phyloP scores from a whole-genome alignment of 163 green algal genomes.

The Chloromonas sp. region DNA sequence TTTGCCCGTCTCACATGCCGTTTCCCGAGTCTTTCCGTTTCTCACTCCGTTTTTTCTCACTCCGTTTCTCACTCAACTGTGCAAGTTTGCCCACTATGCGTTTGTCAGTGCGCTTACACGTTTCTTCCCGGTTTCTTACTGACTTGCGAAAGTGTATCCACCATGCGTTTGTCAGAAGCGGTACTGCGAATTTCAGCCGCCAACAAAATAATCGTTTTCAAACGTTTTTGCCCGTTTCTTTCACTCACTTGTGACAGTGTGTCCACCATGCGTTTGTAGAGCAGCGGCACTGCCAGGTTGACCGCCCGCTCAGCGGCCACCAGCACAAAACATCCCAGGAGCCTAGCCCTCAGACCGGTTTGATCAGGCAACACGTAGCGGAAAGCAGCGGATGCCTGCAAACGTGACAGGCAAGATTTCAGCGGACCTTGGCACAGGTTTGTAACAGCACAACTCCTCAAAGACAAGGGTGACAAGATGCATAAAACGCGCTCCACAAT shows the following conservation, averaged over 20 bases:
- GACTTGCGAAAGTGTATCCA: conserved; percentile 10
- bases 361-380: conserved; percentile 43
- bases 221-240: too few species aligned
- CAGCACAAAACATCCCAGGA: conserved; percentile 55
- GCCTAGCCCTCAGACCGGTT: conserved; percentile 34
- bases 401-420: neutral
- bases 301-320: conserved; percentile 56
- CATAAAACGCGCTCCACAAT: neutral
- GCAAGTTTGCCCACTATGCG: too few species aligned
- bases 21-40: neutral
- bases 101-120: too few species aligned
- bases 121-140: neutral
- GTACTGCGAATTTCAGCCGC: conserved; percentile 65
- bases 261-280: conserved; percentile 71
- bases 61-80: too few species aligned
- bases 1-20: neutral
- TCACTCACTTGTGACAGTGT: conserved; percentile 13
- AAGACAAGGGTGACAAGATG: neutral
- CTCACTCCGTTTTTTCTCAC: too few species aligned
- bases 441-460: neutral
- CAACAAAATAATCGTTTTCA: too few species aligned
- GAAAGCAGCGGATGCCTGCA: conserved; percentile 22
- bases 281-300: conserved; percentile 71
- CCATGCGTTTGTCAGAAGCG: conserved; percentile 17
- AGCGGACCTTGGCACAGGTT: neutral